Evolutionary conservation across 345 rosid species (phyloP).

Genomic region (Populus davidiana): DNA sequence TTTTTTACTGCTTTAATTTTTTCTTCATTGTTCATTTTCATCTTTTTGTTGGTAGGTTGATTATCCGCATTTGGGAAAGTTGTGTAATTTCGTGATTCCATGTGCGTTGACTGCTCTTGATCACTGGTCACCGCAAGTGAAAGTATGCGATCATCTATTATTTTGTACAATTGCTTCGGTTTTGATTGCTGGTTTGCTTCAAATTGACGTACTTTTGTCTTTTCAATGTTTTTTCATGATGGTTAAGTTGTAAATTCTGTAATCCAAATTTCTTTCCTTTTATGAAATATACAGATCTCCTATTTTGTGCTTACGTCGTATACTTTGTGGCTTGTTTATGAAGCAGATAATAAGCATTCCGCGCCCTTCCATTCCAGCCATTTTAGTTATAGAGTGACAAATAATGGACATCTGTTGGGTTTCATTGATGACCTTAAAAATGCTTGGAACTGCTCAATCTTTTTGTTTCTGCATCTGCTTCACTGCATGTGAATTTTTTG

Average conservation of each 20-base stretch:
- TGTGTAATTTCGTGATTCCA: constrained; percentile 73
- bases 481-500: neutral
- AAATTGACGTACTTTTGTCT: neutral
- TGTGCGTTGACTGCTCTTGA: constrained; percentile 87
- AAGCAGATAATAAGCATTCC: neutral
- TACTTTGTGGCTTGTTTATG: neutral
- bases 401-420: neutral
- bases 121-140: constrained; percentile 89
- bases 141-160: constrained; percentile 43
- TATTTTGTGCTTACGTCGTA: neutral
- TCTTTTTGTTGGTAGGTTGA: constrained; percentile 44
- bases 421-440: neutral
- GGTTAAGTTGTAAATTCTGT: neutral
- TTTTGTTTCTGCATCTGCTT: neutral
- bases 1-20: neutral
- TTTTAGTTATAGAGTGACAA: neutral
- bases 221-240: neutral
- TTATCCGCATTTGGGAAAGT: constrained; percentile 49
- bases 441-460: neutral
- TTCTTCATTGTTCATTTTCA: neutral
- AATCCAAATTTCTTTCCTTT: neutral
- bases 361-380: neutral
- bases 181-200: neutral
- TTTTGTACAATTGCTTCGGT: neutral
- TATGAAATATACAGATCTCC: neutral